Evolutionary conservation across 768 basidiomycete genomes (phyloP).

Genomic region (Pisolithus tinctorius): DNA sequence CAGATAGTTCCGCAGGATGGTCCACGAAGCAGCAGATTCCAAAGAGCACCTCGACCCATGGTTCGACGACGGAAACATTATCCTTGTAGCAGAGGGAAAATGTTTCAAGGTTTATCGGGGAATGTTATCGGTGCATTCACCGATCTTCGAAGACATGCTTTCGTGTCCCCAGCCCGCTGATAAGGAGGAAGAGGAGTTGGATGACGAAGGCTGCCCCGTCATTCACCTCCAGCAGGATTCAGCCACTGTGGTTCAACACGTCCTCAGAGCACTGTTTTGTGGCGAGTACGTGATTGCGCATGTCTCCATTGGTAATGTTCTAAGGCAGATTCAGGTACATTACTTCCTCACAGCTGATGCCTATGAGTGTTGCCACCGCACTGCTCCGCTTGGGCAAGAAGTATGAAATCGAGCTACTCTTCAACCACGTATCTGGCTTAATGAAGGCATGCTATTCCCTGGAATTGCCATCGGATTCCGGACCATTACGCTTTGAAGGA

Average conservation of each 20-base stretch:
- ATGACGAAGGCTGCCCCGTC: neutral
- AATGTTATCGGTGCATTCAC: too few relatives aligned
- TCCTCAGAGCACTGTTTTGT: neutral
- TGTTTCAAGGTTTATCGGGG: neutral
- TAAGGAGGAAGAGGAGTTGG: neutral
- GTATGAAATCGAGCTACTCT: neutral
- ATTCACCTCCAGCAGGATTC: neutral
- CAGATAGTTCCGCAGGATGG: too few relatives aligned
- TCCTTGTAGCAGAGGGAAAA: neutral
- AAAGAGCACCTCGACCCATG: neutral
- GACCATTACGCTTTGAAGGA: neutral
- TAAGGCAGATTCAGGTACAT: neutral
- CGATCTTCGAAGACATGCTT: neutral
- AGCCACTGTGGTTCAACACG: neutral
- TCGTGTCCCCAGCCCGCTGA: neutral
- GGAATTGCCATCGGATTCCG: neutral
- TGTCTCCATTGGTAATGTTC: neutral
- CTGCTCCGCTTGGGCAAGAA: neutral
- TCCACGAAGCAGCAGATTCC: too few relatives aligned
- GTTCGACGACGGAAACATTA: neutral
- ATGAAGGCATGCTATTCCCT: neutral
- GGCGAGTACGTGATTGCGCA: neutral
- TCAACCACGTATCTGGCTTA: neutral
- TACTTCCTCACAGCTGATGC: neutral
- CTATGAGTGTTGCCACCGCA: neutral